Percentiles rank a stretch among this genome's conserved stretches.
Evolutionary conservation across 2,329 filamentous ascomycete species (phyloP).

Genomic region (Fusarium sp.): DNA sequence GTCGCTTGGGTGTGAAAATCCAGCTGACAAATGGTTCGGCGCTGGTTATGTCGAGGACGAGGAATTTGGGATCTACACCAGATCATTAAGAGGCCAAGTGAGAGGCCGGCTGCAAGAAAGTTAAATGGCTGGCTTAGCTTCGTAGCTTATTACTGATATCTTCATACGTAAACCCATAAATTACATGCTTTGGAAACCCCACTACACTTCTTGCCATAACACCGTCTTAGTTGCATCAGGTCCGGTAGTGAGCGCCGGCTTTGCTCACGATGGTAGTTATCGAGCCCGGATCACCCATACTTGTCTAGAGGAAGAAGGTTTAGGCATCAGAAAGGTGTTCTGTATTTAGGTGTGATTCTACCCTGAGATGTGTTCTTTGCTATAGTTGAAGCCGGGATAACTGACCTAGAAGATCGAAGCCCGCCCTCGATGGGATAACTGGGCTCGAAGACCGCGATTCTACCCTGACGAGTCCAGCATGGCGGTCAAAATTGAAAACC

Average conservation of each 20-base stretch:
- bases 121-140: neutral
- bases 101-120: neutral
- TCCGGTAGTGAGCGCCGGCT: neutral
- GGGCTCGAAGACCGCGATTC: no score
- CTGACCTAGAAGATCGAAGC: no score
- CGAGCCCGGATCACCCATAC: neutral
- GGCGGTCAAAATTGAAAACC: neutral
- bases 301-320: neutral
- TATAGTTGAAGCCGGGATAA: no score
- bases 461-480: neutral
- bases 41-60: neutral
- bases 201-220: neutral
- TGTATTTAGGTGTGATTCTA: neutral
- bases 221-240: neutral
- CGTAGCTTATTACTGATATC: neutral
- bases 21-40: neutral
- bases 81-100: neutral
- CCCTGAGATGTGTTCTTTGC: neutral
- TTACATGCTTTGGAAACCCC: neutral
- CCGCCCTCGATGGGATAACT: no score
- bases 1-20: neutral
- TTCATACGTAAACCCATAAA: neutral
- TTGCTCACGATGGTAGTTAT: neutral
- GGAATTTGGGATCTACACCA: neutral
- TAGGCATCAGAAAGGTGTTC: neutral